Base-by-base conservation (phyloP, 2,329 filamentous ascomycete genomes). In the Phoma herbarum region DNA sequence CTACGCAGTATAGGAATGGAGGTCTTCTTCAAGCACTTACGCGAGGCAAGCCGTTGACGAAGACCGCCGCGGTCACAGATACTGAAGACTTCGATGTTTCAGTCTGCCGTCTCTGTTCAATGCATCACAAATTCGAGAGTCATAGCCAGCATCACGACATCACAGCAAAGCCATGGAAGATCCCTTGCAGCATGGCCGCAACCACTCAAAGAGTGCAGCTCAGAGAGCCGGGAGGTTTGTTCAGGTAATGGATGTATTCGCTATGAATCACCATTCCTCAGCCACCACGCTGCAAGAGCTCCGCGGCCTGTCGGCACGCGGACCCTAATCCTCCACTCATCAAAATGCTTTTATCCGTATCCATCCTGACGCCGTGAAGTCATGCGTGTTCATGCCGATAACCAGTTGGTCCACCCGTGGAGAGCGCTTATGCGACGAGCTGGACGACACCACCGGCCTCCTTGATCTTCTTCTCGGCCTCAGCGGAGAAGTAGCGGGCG, bases 401-500 rank as follows among this genome's bases (percentile, higher is more conserved):
- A 54, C 56, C 49, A 58, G 35, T 49, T 43, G 37, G 44, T 44
- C n/a, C 25, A 44, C 22, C 23, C 37, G 41, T 45, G 23, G 26
- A 48, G 29, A 39, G 43, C 60, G 53, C 59, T 86, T 90, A 97
- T 84, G 93, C 93, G 78, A 97, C 92, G 81, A 97, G 87, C 88
- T 97, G 92, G 77, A 96, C 86, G 78, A 97, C 91, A 83, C 94
- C 94, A 82, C 95, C 95, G 77, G 93, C 94, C 83, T 95, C 92
- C 81, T 91, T 96, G 84, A 99, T 97, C 91, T 99, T 99, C 85
- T 92, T 87, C 90, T 99, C 95, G 72, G 95, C 95, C 81, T 97
- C 89, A 81, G 91, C 90, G 87, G 89, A 93, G 83, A 99, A 91
- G 86, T 93, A 98, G 81, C 95, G 87, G 74, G 95, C 94, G 79